Evolutionary conservation across 2,329 filamentous ascomycete species (phyloP).

Genomic region (Chalara sp.): DNA sequence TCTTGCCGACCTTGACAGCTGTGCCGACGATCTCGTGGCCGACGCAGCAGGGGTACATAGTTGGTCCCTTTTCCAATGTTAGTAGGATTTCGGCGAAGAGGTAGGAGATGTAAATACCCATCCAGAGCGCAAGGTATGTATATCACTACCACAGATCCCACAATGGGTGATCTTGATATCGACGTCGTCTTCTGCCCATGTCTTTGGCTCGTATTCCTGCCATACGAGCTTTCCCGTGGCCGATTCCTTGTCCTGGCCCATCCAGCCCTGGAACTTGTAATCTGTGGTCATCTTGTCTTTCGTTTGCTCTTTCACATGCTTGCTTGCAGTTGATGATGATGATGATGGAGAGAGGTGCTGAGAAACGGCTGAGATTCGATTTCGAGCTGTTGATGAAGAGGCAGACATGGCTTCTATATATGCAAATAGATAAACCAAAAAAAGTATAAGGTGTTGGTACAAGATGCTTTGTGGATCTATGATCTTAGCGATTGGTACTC

Average conservation of each 20-base stretch:
- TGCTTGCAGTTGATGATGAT: too few species aligned
- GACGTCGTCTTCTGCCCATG: conserved; percentile 42
- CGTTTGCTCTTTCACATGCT: too few species aligned
- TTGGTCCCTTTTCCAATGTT: conserved; percentile 26
- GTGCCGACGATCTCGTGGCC: conserved; percentile 46
- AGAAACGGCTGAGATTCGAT: too few species aligned
- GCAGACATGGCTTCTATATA: too few species aligned
- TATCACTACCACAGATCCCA: conserved; percentile 38
- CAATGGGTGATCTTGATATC: conserved; percentile 46
- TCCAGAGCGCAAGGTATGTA: conserved; percentile 27
- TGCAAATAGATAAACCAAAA: too few species aligned
- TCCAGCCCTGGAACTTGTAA: conserved; percentile 33
- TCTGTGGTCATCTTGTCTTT: conserved; percentile 17
- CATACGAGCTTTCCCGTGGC: conserved; percentile 29
- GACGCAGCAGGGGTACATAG: conserved; percentile 33
- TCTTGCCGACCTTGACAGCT: conserved; percentile 37
- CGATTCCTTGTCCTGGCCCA: conserved; percentile 27
- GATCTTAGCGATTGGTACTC: too few species aligned
- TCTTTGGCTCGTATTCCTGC: conserved; percentile 38
- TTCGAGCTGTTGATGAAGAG: too few species aligned
- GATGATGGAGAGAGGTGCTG: too few species aligned
- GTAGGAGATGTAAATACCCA: conserved; percentile 15
- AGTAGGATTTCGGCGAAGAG: neutral
- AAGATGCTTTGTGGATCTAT: too few species aligned
- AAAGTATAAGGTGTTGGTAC: too few species aligned